Base-by-base conservation (phyloP, 495 filamentous ascomycete species). In the Podospora anserina region DNA sequence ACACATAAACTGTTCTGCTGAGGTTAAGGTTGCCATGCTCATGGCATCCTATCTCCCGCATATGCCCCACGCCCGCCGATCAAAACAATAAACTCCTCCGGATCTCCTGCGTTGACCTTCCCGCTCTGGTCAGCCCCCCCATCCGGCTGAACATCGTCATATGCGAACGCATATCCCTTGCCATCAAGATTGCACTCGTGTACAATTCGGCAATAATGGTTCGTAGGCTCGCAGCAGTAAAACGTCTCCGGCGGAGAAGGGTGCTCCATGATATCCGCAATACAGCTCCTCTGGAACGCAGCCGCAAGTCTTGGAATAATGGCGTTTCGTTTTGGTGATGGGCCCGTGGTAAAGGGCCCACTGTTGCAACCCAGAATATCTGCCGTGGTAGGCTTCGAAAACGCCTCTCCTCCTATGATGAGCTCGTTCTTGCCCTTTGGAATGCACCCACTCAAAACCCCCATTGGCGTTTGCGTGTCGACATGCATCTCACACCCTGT, bases 121-220 rank as follows among this genome's bases (percentile, higher is more conserved):
- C 91, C 91, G 30, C 85, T 88, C 75, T 90, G 87, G 74, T 92
- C 88, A 13, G 77, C 76, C 0, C 86, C 88, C 53, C 82, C 85
- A 59, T 84, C 79, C 0, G 86, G 86, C 65, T 85, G 83, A 19
- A 93, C 91, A 77, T 94, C 91, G 75, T 94, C 91, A 67, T 92
- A 94, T 2, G 91, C 90, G 75, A 93, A 93, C 0, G 90, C 89
- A 76, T 93, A 94, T 1, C 91, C 91, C 63, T 87, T 83, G 2
- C 84, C 82, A 77, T 92, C 91, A 6, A 87, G 66, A 69, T 88
- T 89, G 58, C 81, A 84, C 59, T 79, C 81, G 75, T 94, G 91
- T 66, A 92, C 86, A 63, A 93, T 83, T 13, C 89, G 75, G 2
- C 88, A 79, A 72, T 92, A 94, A 72, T 92, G 90, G 67, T 93